Evolutionary conservation across 495 filamentous ascomycete species (phyloP), one percentile per base, ranked within the genome.

Genomic region (Staphylotrichum longicolle): DNA sequence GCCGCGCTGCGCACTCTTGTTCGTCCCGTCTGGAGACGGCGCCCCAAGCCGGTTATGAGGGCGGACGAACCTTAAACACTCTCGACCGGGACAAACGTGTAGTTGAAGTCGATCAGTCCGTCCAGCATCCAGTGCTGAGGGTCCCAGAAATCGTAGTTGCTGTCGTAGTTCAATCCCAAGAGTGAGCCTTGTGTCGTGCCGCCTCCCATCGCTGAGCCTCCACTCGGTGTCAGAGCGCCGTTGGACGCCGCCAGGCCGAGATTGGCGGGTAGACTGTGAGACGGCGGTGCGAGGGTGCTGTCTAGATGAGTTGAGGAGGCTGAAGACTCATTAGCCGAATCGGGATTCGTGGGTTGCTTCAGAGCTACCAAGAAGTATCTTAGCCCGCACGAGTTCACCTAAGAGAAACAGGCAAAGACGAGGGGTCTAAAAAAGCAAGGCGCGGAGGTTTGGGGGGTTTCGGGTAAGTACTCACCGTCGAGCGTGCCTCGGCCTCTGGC

Each of bases 81-180:
- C 48, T 82, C 79, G 50, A 82, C 70, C 0, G 79, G 74, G 44
- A 72, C 75, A 67, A 78, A 85, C 3, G 75, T 77, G 71, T 89
- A 91, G 56, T 90, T 90, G 68, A 94, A 86, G 71, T 93, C 90
- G 58, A 91, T 81, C 54, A 92, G 75, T 27, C 89, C 88, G 68
- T 96, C 91, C 51, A 96, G 79, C 78, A 93, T 87, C 91, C 92
- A 96, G 71, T 91, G 89, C 68, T 96, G 76, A 1, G 91, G 89
- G 76, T 96, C 92, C 70, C 91, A 95, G 47, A 92, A 86, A 67
- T 93, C 90, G 72, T 90, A 91, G 58, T 84, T 87, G 67, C 86
- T 82, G 65, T 86, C 80, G 72, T 87, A 84, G 71, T 75, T 72
- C 51, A 75, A 67, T 7, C 70, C 66, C 39, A 80, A 54, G 52